These are phyloP conservation scores for Aaosphaeria pasadenensis DNA, from an alignment of 2,329 filamentous ascomycete genomes.

Conservation along the genomic window DNA sequence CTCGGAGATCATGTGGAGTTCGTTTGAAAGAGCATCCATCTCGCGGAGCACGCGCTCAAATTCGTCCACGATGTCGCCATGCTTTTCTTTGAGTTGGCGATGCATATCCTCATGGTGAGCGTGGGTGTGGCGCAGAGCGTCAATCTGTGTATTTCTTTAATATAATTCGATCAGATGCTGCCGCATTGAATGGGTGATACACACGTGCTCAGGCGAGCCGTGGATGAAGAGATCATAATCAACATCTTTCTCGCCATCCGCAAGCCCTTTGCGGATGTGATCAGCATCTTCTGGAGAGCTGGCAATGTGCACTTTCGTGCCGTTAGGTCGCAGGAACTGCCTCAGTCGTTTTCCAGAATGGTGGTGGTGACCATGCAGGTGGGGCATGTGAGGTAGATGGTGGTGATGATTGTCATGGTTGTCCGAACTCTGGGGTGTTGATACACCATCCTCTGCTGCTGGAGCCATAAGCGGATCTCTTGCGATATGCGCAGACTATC, in stretches of 20 bases:
- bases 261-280: constrained; percentile 46
- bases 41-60: constrained; percentile 56
- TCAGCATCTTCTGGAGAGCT: constrained; percentile 54
- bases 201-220: constrained; percentile 51
- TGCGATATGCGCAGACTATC: neutral
- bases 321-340: constrained; percentile 56
- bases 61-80: constrained; percentile 53
- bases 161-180: neutral
- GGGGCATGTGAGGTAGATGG: constrained; percentile 1
- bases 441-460: constrained; percentile 3
- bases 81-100: constrained; percentile 46
- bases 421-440: constrained; percentile 7
- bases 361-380: constrained; percentile 22
- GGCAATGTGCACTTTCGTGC: constrained; percentile 56
- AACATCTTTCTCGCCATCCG: constrained; percentile 27
- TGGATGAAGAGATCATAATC: constrained; percentile 59
- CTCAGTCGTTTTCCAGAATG: constrained; percentile 43
- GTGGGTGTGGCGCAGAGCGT: constrained; percentile 51
- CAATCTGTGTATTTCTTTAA: constrained; percentile 21
- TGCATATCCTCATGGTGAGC: constrained; percentile 52
- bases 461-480: neutral
- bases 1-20: constrained; percentile 54
- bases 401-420: neutral
- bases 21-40: constrained; percentile 50
- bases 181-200: constrained; percentile 3